Conservation (phyloP, 2,329 filamentous ascomycete species). For the Fusarium sp. region DNA sequence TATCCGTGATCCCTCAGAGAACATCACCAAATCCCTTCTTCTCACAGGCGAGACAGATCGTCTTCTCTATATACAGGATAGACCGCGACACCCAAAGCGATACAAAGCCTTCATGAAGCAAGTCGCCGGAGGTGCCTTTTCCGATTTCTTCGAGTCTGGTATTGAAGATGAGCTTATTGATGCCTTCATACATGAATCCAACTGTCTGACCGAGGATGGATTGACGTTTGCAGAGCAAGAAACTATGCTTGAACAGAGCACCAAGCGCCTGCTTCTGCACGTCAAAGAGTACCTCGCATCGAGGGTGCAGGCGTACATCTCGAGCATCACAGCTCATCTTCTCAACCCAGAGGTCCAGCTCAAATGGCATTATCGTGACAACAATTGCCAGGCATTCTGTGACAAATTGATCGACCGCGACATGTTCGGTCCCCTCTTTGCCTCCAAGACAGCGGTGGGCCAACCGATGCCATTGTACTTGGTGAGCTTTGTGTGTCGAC, state of each 20-base stretch:
- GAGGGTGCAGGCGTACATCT: slow-evolving; percentile 44
- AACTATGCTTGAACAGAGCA: slow-evolving; percentile 12
- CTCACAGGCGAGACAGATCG: slow-evolving; percentile 34
- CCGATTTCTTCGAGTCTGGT: slow-evolving; percentile 37
- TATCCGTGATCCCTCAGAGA: slow-evolving; percentile 13
- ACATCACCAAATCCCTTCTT: slow-evolving; percentile 35
- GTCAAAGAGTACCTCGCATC: slow-evolving; percentile 40
- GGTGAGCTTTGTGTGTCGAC: slow-evolving; percentile 53
- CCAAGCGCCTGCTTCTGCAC: slow-evolving; percentile 16
- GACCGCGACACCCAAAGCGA: slow-evolving; percentile 42
- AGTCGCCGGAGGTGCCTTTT: slow-evolving; percentile 51
- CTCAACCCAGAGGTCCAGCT: slow-evolving; percentile 42
- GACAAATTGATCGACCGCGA: slow-evolving; percentile 46
- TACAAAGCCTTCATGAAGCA: slow-evolving; percentile 54
- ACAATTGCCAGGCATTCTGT: slow-evolving; percentile 53
- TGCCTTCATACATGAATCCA: slow-evolving; percentile 40
- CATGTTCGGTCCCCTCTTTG: slow-evolving; percentile 45
- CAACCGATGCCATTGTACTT: slow-evolving; percentile 45
- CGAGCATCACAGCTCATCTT: slow-evolving; percentile 43
- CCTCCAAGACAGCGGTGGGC: neutral
- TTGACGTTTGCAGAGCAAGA: slow-evolving; percentile 18
- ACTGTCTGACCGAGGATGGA: slow-evolving; percentile 14
- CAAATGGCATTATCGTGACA: slow-evolving; percentile 45
- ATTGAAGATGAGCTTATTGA: slow-evolving; percentile 44
- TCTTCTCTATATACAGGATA: slow-evolving; percentile 25